Base-by-base conservation (phyloP, 371 early-diverging fungal genomes). In the Enterocytospora artemiae region DNA sequence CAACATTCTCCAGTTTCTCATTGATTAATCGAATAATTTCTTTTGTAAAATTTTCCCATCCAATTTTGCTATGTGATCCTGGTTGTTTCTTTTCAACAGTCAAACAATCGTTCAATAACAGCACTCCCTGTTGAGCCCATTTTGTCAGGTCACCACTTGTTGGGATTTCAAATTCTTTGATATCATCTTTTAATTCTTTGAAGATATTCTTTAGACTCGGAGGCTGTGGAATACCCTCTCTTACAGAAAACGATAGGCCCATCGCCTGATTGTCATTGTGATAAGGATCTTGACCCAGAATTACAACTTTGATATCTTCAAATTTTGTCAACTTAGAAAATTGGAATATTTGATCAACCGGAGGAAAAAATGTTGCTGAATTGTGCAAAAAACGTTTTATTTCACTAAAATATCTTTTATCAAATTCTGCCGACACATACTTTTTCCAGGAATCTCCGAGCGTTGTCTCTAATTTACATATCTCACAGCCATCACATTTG, bases 141-240 rank as follows among this genome's bases (percentile, higher is more conserved):
- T 84, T 83, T 36, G 79, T 81, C 12, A 91, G 80, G 67, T 82
- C 83, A 0, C 87, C 87, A 66, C 76, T 74, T 14, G 28, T 33
- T 5, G 70, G 68, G 32, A 58, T 55, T 28, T 51, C 36, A 79
- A 22, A 74, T 65, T 37, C 52, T n/a, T 34, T n/a, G 2, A 62
- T 54, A 20, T 69, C 71, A 51, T 64, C 30, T 41, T 83, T 71
- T 16, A 95, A 70, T 44, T 86, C 89, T 69, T 85, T 85, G 78
- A 84, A 92, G 70, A 96, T 94, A 77, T 95, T 96, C 34, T 77
- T 73, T 16, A 95, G 82, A 1, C 91, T 90, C 2, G 93, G 94
- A 28, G 95, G 96, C 24, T 25, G 4, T 2, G 66, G 70, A 0
- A 62, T 31, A 1, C 86, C 87, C 46, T 83, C 82, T 22, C 81